A percentile compares a stretch with the other conserved stretches of the same genome.
These are phyloP conservation scores for Xylaria grammica DNA, from an alignment of 495 filamentous ascomycete species.

Conservation along the genomic window DNA sequence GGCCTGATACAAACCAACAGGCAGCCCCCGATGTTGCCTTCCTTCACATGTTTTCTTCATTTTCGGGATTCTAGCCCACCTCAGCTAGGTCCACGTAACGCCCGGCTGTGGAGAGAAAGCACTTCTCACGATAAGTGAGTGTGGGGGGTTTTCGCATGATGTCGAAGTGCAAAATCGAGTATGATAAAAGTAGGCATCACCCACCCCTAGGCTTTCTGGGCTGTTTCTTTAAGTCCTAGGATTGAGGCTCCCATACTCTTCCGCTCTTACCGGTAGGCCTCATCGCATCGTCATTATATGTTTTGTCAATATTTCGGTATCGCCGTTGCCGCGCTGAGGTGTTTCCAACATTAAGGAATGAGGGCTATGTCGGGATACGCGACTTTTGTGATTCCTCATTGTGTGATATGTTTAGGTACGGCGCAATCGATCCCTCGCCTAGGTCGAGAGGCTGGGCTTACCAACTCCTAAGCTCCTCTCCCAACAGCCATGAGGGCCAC, in stretches of 20 bases:
- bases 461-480: background rate
- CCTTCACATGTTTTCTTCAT: background rate
- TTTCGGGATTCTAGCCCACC: background rate
- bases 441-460: background rate
- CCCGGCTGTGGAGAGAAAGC: conserved; percentile 5
- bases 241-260: background rate
- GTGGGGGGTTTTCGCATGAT: conserved; percentile 11
- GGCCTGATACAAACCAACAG: background rate
- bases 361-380: background rate
- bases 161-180: conserved; percentile 9
- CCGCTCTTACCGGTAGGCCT: background rate
- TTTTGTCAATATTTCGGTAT: background rate
- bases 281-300: background rate
- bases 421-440: background rate
- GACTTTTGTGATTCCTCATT: no score
- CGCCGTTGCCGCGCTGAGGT: background rate
- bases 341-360: background rate
- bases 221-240: background rate
- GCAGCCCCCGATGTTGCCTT: background rate
- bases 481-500: background rate
- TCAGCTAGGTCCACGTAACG: conserved; percentile 7
- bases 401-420: no score
- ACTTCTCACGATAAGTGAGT: background rate
- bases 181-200: conserved; percentile 14
- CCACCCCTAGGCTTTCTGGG: background rate